Conservation (phyloP, 306 rosid species). For the Pterocarpus macrocarpus region DNA sequence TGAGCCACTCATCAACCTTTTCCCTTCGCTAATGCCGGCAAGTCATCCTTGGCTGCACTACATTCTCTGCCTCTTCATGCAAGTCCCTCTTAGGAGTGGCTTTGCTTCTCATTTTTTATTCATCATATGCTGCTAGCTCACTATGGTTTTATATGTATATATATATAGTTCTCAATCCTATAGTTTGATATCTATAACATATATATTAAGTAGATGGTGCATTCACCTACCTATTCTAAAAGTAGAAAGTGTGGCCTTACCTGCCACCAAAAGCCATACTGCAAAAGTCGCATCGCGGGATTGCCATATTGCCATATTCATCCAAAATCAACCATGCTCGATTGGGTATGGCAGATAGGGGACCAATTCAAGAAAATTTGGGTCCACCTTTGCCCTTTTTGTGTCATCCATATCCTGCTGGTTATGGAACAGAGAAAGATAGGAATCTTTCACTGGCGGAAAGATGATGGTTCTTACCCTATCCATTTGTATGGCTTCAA, state of each 20-base stretch:
- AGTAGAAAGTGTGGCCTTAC: slow-evolving; percentile 51
- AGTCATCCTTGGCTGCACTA: slow-evolving; percentile 72
- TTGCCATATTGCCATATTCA: slow-evolving; percentile 40
- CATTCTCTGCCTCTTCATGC: slow-evolving; percentile 58
- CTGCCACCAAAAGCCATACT: slow-evolving; percentile 46
- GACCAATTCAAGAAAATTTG: slow-evolving; percentile 47
- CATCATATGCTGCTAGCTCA: slow-evolving; percentile 34
- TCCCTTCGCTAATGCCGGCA: slow-evolving; percentile 53
- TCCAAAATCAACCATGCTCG: slow-evolving; percentile 46
- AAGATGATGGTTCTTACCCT: slow-evolving; percentile 13
- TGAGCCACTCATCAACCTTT: neutral
- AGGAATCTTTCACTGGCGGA: slow-evolving; percentile 49
- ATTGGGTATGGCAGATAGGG: slow-evolving; percentile 54
- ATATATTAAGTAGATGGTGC: slow-evolving; percentile 4
- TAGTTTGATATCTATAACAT: slow-evolving; percentile 8
- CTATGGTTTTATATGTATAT: slow-evolving; percentile 9
- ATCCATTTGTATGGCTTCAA: slow-evolving; percentile 26
- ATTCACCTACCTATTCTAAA: slow-evolving; percentile 35
- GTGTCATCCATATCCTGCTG: slow-evolving; percentile 45
- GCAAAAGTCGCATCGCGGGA: slow-evolving; percentile 38
- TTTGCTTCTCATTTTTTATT: slow-evolving; percentile 14
- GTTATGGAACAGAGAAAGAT: slow-evolving; percentile 36
- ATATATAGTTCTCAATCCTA: neutral
- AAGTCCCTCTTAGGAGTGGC: slow-evolving; percentile 54
- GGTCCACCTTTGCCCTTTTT: slow-evolving; percentile 40